Percentiles rank a stretch among this genome's conserved stretches.
phyloP scores from a whole-genome alignment of 2,329 filamentous ascomycete genomes.

The Ceratocystis alfenasii region DNA sequence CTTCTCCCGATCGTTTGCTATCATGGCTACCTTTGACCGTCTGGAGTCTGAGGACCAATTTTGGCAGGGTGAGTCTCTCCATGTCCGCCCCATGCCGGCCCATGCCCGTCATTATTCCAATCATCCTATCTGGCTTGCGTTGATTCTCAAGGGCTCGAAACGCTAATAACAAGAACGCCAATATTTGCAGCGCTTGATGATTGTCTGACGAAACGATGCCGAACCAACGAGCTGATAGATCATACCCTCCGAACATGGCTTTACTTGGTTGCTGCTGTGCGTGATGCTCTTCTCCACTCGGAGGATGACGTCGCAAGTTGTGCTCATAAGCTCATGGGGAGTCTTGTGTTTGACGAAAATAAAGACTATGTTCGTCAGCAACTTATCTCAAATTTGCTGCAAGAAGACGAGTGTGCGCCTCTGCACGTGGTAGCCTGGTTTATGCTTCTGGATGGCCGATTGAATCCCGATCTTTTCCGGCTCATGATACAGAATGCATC shows the following conservation, averaged over 20 bases:
- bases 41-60: conserved; percentile 58
- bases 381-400: conserved; percentile 78
- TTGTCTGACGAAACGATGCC: conserved; percentile 38
- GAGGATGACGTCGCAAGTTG: conserved; percentile 73
- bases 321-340: conserved; percentile 64
- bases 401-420: conserved; percentile 75
- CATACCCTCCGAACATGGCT: conserved; percentile 77
- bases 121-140: neutral
- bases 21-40: conserved; percentile 19
- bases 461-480: conserved; percentile 65
- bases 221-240: conserved; percentile 55
- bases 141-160: neutral
- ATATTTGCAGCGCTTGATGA: conserved; percentile 35
- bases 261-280: conserved; percentile 60
- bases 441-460: conserved; percentile 73
- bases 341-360: conserved; percentile 60
- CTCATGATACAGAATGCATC: conserved; percentile 78
- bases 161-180: neutral
- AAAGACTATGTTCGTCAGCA: conserved; percentile 82
- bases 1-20: neutral
- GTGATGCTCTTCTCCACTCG: conserved; percentile 60
- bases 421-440: conserved; percentile 74
- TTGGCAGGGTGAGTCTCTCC: conserved; percentile 58
- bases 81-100: neutral
- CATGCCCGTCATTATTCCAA: too few species aligned